These are phyloP conservation scores for Trichodelitschia bisporula DNA, from an alignment of 495 filamentous ascomycete species.

Conservation along the genomic window DNA sequence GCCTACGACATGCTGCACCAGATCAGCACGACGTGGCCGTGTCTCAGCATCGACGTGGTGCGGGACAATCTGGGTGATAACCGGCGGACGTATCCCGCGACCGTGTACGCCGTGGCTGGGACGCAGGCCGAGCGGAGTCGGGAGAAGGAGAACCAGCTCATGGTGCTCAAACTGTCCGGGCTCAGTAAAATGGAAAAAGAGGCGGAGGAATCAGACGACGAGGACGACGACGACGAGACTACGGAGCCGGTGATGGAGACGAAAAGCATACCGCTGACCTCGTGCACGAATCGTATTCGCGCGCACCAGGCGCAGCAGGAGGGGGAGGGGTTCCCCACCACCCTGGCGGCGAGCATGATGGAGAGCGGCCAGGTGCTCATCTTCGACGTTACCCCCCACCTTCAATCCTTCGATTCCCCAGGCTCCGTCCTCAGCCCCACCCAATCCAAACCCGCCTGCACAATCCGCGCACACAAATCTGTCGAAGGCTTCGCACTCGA, in stretches of 20 bases:
- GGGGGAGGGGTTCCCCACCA: constrained; percentile 30
- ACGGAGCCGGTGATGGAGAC: constrained; percentile 87
- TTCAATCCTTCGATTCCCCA: constrained; percentile 67
- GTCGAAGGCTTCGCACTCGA: constrained; percentile 79
- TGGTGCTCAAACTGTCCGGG: constrained; percentile 87
- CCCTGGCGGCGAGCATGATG: constrained; percentile 72
- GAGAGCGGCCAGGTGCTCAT: constrained; percentile 74
- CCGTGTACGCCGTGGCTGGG: constrained; percentile 78
- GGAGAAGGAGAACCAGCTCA: constrained; percentile 67
- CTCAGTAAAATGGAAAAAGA: constrained; percentile 60
- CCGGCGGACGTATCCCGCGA: constrained; percentile 73
- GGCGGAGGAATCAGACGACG: constrained; percentile 35
- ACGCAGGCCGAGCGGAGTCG: constrained; percentile 63
- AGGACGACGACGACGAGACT: constrained; percentile 51
- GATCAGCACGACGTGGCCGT: constrained; percentile 81
- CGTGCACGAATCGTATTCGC: constrained; percentile 83
- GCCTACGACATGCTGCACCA: constrained; percentile 94
- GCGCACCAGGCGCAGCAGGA: constrained; percentile 42
- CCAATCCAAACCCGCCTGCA: constrained; percentile 64
- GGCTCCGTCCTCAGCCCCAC: constrained; percentile 54
- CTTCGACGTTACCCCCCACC: constrained; percentile 75
- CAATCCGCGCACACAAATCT: constrained; percentile 68
- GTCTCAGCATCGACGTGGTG: constrained; percentile 83
- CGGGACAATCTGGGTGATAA: constrained; percentile 73
- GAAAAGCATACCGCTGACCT: constrained; percentile 58